Percentiles rank a stretch among this genome's conserved stretches.
Evolutionary conservation across 176 grass and related monocot genomes (phyloP).

Genomic region (Bolboschoenus planiculmis): DNA sequence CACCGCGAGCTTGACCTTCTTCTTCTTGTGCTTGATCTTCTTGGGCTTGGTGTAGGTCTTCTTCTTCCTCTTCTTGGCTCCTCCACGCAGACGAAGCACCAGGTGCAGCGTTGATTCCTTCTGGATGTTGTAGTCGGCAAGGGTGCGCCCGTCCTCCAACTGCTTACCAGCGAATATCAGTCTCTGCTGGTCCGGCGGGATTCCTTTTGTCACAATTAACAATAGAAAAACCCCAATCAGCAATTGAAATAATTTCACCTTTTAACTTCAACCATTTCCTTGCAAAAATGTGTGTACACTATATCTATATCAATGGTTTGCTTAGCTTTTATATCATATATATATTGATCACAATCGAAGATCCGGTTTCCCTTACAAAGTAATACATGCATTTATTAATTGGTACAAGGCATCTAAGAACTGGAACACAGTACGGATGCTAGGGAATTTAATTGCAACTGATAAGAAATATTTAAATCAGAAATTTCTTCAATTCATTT

Average conservation of each 20-base stretch:
- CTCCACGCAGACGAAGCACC: constrained; percentile 6
- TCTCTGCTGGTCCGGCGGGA: constrained; percentile 26
- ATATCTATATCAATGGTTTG: neutral
- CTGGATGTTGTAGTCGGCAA: constrained; percentile 30
- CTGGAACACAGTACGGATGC: neutral
- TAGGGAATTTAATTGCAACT: neutral
- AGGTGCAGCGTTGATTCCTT: constrained; percentile 26
- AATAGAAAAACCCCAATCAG: neutral
- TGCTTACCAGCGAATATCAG: constrained; percentile 25
- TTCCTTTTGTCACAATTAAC: neutral
- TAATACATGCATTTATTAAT: neutral
- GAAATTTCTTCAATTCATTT: too few species aligned
- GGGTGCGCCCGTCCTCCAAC: constrained; percentile 19
- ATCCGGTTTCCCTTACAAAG: neutral
- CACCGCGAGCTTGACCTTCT: constrained; percentile 26
- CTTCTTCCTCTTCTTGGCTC: constrained; percentile 32
- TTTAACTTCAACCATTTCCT: neutral
- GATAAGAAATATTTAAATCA: neutral
- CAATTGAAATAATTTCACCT: neutral
- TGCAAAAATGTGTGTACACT: neutral
- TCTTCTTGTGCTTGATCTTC: constrained; percentile 33
- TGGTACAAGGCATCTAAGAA: neutral
- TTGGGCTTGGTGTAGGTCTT: constrained; percentile 32
- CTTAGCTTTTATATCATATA: neutral
- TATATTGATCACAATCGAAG: neutral